These are phyloP conservation scores for Verticillium dahliae DNA, from an alignment of 2,329 filamentous ascomycete genomes.

Conservation along the genomic window DNA sequence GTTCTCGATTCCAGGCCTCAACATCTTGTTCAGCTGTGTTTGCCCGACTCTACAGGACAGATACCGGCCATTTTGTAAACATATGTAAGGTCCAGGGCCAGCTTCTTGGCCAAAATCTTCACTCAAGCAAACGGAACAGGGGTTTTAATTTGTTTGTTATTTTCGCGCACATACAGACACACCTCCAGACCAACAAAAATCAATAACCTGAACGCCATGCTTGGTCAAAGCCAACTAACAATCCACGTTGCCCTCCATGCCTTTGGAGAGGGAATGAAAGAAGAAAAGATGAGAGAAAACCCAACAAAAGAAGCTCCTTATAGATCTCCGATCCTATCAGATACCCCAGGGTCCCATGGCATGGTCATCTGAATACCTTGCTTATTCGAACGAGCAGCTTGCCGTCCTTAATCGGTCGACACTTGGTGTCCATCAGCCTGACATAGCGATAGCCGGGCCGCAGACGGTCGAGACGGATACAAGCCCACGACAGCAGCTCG, in stretches of 20 bases:
- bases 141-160: no score
- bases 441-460: conserved; percentile 49
- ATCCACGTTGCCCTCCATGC: not conserved
- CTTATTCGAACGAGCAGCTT: conserved; percentile 46
- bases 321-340: no score
- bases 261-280: not conserved
- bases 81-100: no score
- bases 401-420: conserved; percentile 35
- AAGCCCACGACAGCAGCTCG: conserved; percentile 46
- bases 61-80: no score
- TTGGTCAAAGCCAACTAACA: not conserved
- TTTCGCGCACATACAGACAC: not conserved
- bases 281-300: not conserved
- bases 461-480: conserved; percentile 53
- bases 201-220: not conserved
- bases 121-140: no score
- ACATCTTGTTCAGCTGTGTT: no score
- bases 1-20: no score
- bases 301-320: not conserved
- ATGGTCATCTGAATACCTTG: conserved; percentile 32
- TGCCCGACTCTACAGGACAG: no score
- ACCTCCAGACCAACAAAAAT: not conserved
- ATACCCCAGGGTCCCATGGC: not conserved
- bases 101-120: no score
- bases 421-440: conserved; percentile 38